These are phyloP conservation scores for Calocera viscosa DNA, from an alignment of 768 basidiomycete species.

Conservation along the genomic window DNA sequence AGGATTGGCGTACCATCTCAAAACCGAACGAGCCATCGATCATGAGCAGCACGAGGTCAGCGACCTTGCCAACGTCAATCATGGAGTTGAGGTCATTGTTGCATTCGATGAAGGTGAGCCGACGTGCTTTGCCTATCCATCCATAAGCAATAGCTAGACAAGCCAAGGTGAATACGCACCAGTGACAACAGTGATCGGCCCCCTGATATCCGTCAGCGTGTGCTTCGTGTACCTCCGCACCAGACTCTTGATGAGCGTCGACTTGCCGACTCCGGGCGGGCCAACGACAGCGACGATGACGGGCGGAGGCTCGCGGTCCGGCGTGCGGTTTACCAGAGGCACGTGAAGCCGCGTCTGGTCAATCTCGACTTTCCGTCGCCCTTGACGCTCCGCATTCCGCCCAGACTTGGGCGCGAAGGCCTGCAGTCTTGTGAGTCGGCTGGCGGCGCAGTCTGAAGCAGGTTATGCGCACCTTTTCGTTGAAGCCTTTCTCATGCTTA, in stretches of 20 bases:
- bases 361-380: slow-evolving; percentile 77
- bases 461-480: slow-evolving; percentile 64
- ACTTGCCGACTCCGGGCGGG: slow-evolving; percentile 93
- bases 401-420: slow-evolving; percentile 92
- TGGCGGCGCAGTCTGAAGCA: not conserved
- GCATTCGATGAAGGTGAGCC: slow-evolving; percentile 95
- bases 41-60: slow-evolving; percentile 92
- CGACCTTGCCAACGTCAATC: slow-evolving; percentile 96
- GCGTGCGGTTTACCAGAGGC: slow-evolving; percentile 87
- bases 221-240: slow-evolving; percentile 90
- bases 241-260: slow-evolving; percentile 81
- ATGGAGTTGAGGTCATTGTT: slow-evolving; percentile 96
- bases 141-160: not conserved
- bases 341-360: slow-evolving; percentile 94
- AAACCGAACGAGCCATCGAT: slow-evolving; percentile 96
- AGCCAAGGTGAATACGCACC: slow-evolving; percentile 26
- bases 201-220: slow-evolving; percentile 74
- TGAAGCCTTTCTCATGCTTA: slow-evolving; percentile 63
- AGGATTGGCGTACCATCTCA: slow-evolving; percentile 68
- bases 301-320: slow-evolving; percentile 82
- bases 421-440: slow-evolving; percentile 24
- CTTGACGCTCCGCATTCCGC: slow-evolving; percentile 75
- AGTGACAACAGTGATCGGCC: slow-evolving; percentile 87
- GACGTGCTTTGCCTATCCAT: slow-evolving; percentile 55
- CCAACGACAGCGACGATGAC: slow-evolving; percentile 91